These are phyloP conservation scores for Aspergillus fischeri DNA, from an alignment of 2,329 filamentous ascomycete species.

Conservation along the genomic window DNA sequence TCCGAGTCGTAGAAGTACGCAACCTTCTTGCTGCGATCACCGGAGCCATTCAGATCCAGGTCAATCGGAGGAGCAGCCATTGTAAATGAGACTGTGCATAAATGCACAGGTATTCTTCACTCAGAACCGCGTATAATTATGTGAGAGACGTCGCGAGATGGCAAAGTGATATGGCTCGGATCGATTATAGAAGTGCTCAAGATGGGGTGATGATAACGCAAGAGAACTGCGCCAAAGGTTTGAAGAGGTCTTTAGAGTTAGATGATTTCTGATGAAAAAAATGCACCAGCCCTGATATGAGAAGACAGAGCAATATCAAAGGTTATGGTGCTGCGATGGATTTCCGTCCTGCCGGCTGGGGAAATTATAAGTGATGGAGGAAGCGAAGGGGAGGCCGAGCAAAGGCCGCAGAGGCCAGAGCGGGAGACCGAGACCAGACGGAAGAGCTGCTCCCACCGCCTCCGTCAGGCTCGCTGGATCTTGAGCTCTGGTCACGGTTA, in stretches of 20 bases:
- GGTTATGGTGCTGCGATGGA: slow-evolving; percentile 5
- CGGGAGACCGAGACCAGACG: slow-evolving; percentile 10
- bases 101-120: slow-evolving; percentile 7
- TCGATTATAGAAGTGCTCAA: background rate
- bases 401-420: slow-evolving; percentile 22
- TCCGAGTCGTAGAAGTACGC: slow-evolving; percentile 99
- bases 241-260: background rate
- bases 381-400: slow-evolving; percentile 23
- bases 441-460: slow-evolving; percentile 26
- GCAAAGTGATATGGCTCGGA: slow-evolving; percentile 15
- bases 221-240: background rate
- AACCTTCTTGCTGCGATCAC: slow-evolving; percentile 68
- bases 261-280: background rate
- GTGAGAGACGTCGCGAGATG: slow-evolving; percentile 1
- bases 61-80: slow-evolving; percentile 57
- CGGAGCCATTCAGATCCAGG: slow-evolving; percentile 48
- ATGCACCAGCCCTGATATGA: background rate
- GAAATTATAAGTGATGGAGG: slow-evolving; percentile 11
- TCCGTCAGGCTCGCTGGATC: slow-evolving; percentile 28
- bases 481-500: background rate
- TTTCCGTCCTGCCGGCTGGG: slow-evolving; percentile 9
- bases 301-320: slow-evolving; percentile 4
- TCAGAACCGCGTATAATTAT: background rate
- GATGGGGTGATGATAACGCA: background rate
- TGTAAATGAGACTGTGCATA: slow-evolving; percentile 12